Evolutionary conservation across 257 asterid species (phyloP).

Genomic region (Solanum appendiculatum): DNA sequence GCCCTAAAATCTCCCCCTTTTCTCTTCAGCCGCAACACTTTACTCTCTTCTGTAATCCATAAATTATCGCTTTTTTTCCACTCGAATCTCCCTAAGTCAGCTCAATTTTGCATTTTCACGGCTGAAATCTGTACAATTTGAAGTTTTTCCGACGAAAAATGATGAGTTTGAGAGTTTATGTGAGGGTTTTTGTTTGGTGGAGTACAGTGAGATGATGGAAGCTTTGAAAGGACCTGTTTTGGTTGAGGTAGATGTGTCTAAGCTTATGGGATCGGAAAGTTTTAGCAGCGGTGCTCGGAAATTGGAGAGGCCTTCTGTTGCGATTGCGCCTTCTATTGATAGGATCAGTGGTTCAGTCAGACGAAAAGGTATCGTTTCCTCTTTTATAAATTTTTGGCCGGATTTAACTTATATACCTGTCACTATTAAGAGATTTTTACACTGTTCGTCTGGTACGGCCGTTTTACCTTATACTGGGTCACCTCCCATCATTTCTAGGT

Average conservation of each 20-base stretch:
- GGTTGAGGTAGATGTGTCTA: conserved; percentile 9
- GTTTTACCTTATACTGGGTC: not conserved
- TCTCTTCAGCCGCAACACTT: conserved; percentile 23
- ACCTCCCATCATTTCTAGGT: not conserved
- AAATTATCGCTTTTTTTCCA: not conserved
- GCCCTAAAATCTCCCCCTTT: conserved; percentile 18
- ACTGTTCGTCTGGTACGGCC: too few species aligned
- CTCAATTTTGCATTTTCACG: conserved; percentile 17
- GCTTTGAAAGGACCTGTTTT: conserved; percentile 23
- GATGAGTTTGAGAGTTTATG: conserved; percentile 2
- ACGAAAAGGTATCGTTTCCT: conserved; percentile 6
- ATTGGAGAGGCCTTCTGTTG: conserved; percentile 17
- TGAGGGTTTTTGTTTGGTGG: conserved; percentile 16
- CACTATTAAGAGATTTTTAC: not conserved
- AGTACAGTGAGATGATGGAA: conserved; percentile 19
- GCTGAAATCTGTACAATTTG: not conserved
- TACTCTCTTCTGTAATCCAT: not conserved
- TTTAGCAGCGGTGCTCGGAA: conserved; percentile 32
- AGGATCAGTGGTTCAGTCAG: conserved; percentile 7
- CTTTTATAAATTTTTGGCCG: not conserved
- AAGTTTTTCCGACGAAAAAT: conserved; percentile 8
- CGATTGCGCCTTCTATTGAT: conserved; percentile 1
- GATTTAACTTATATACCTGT: not conserved
- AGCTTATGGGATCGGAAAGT: conserved; percentile 69
- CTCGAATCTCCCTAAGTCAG: not conserved